Base-by-base conservation (phyloP, 495 filamentous ascomycete genomes). In the Acidomyces sp. region DNA sequence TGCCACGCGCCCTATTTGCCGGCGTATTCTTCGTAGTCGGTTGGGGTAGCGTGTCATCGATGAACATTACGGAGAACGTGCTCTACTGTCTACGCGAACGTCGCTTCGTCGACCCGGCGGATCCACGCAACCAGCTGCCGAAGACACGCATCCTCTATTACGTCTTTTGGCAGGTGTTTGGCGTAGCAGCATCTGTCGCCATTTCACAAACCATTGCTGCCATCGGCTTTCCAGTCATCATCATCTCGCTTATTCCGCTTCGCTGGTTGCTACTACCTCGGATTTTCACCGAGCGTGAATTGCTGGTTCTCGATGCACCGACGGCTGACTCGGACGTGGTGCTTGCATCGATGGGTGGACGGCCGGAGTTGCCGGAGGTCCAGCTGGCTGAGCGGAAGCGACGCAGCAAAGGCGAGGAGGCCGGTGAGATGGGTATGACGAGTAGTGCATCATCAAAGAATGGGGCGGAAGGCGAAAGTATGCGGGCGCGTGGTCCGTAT, bases 1-100 rank as follows among this genome's bases (percentile, higher is more conserved):
- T 96, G 51, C 88, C 87, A 0, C 84, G 88, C 52, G 82, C 74
- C 40, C 82, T 94, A 16, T 67, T 96, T 45, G 82, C 84, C 0
- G 88, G 87, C 4, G 69, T 96, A 11, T 94, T 96, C 69, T 95
- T 94, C 62, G 77, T 93, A 51, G 90, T 94, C 80, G 88, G 85
- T 20, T 74, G 81, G 41, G 78, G 85, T 54, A 81, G 39, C 10
- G 34, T 62, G 9, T 41, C 53, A 40, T 52, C 38, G 10, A 93
- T 93, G 58, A 83, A 83, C 10, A 87, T 94, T 45, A 88, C 82
- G 0, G 61, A 70, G 35, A 94, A 93, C 52, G 49, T 92, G 2
- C 57, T 88, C 16, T 93, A 82, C 62, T 69, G 93, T 3, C 62
- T 69, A 7, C 67, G 74, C 41, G 88, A 96, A 56, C 60, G 52